phyloP scores from a whole-genome alignment of 2,329 filamentous ascomycete species.

The Fonsecaea multimorphosa region DNA sequence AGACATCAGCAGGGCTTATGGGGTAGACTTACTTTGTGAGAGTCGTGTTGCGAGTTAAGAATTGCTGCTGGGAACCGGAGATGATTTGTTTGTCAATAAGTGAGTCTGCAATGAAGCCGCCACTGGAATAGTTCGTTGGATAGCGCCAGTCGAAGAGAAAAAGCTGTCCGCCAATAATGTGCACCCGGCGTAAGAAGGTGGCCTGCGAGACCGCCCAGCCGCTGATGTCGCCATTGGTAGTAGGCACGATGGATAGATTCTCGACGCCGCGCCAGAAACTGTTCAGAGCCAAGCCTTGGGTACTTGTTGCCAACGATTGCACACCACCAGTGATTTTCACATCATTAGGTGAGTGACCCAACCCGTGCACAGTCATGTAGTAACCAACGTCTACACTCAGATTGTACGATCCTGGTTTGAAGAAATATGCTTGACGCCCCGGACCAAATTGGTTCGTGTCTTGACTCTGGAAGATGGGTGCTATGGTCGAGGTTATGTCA shows the following conservation, averaged over 20 bases:
- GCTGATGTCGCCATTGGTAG: neutral
- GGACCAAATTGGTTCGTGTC: neutral
- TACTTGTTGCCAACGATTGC: neutral
- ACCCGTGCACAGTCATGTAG: slow-evolving; percentile 1
- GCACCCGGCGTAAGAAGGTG: neutral
- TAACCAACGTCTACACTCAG: neutral
- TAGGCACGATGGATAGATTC: neutral
- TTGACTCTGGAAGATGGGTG: neutral
- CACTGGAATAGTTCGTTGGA: neutral
- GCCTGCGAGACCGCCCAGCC: slow-evolving; percentile 1
- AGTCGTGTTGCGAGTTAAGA: neutral
- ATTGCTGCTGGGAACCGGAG: slow-evolving; percentile 4
- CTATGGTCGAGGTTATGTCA: neutral
- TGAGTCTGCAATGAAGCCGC: slow-evolving; percentile 2
- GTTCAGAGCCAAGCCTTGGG: neutral
- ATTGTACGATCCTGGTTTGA: slow-evolving; percentile 1
- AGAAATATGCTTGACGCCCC: neutral
- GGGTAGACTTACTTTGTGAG: neutral
- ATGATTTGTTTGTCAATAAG: neutral
- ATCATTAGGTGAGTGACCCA: neutral
- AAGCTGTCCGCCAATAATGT: neutral
- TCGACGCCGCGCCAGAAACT: slow-evolving; percentile 4
- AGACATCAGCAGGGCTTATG: neutral
- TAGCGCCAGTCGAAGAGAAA: slow-evolving; percentile 5
- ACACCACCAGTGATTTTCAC: neutral